Evolutionary conservation across 441 rosid genomes (phyloP).

Genomic region (Euphorbia celastroides): DNA sequence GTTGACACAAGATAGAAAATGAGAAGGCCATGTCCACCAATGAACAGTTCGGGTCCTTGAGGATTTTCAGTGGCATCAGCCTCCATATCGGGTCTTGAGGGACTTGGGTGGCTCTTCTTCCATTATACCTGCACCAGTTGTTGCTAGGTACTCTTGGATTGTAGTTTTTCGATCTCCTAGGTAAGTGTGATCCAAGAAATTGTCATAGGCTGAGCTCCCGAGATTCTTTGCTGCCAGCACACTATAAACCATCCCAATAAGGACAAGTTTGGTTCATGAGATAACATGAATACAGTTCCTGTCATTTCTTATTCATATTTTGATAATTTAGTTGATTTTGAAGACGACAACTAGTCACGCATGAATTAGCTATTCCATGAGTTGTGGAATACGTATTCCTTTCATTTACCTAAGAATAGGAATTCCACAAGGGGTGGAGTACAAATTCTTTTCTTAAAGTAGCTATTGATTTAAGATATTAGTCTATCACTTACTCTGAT

Average conservation of each 20-base stretch:
- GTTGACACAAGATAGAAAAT: neutral
- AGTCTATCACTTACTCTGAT: too few species aligned
- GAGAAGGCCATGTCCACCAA: neutral
- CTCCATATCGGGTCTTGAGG: conserved; percentile 73
- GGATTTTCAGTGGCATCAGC: conserved; percentile 27
- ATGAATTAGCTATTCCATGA: too few species aligned
- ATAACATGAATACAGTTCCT: too few species aligned
- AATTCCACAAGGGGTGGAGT: too few species aligned
- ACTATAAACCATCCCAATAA: conserved; percentile 31
- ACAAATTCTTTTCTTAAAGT: too few species aligned
- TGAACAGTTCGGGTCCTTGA: neutral
- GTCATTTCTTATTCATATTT: too few species aligned
- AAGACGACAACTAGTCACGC: too few species aligned
- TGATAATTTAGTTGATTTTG: too few species aligned
- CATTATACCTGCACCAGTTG: conserved; percentile 73
- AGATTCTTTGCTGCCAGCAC: conserved; percentile 87
- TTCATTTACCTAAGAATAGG: too few species aligned
- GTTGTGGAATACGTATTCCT: too few species aligned
- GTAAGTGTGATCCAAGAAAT: conserved; percentile 81
- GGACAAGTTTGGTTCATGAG: too few species aligned
- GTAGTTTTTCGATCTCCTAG: conserved; percentile 71
- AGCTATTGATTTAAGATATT: too few species aligned
- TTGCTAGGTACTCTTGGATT: conserved; percentile 57
- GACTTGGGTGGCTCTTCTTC: conserved; percentile 85
- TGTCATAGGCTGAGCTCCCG: conserved; percentile 50